Evolutionary conservation across 306 rosid species (phyloP).

Genomic region (Quercus dentata): DNA sequence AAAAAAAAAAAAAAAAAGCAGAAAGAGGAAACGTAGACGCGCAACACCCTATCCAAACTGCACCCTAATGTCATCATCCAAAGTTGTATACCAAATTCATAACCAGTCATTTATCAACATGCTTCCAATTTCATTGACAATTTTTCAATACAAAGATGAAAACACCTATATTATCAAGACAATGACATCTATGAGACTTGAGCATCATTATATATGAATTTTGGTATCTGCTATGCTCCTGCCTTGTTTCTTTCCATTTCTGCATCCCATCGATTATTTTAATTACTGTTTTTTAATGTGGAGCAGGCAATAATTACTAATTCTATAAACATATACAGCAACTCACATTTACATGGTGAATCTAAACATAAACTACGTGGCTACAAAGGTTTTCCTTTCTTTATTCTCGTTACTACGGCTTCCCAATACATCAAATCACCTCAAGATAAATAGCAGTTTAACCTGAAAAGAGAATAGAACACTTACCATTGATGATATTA

Average conservation of each 20-base stretch:
- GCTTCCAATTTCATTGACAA: background rate
- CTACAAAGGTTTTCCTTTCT: no score
- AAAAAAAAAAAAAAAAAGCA: no score
- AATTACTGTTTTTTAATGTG: background rate
- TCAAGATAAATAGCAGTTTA: background rate
- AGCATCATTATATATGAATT: background rate
- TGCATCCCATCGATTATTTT: background rate
- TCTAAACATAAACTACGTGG: background rate
- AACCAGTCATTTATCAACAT: background rate
- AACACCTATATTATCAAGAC: background rate
- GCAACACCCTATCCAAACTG: no score
- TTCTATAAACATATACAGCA: background rate
- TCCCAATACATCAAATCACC: background rate
- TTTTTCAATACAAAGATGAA: background rate
- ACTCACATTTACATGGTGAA: background rate
- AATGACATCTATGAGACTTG: background rate
- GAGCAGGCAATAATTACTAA: background rate
- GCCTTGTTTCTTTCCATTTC: background rate
- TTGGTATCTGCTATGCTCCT: background rate
- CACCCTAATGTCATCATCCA: background rate
- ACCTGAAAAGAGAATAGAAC: constrained; percentile 4
- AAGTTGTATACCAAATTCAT: background rate
- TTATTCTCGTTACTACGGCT: no score
- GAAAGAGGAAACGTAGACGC: no score
- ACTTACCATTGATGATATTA: constrained; percentile 89